These are phyloP conservation scores for Leishmania braziliensis DNA, from an alignment of 208 protist genomes.

Conservation along the genomic window DNA sequence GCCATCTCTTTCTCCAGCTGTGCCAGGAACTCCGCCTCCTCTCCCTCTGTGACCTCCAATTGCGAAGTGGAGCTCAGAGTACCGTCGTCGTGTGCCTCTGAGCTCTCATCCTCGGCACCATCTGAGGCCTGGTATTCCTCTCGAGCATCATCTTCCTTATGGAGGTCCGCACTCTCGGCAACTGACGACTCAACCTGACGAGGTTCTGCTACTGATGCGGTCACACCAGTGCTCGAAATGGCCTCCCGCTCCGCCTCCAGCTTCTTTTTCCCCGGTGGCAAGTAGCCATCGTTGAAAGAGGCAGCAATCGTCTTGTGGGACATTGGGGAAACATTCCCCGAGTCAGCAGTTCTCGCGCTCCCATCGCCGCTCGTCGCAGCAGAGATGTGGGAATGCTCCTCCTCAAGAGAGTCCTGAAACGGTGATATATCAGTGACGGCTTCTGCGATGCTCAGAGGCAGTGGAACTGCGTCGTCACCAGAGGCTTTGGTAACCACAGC, in stretches of 20 bases:
- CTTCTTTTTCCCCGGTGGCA: not conserved
- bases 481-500: not conserved
- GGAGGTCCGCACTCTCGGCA: not conserved
- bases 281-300: not conserved
- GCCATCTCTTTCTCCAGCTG: constrained; percentile 26
- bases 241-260: not conserved
- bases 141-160: not conserved
- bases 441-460: not conserved
- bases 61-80: constrained; percentile 11
- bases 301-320: not conserved
- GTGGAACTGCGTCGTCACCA: not conserved
- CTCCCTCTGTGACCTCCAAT: constrained; percentile 19
- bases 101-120: not conserved
- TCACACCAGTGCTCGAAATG: not conserved
- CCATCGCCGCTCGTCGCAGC: constrained; percentile 7
- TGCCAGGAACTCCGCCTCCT: constrained; percentile 27
- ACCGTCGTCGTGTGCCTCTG: not conserved
- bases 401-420: not conserved
- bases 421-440: not conserved
- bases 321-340: not conserved
- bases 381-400: not conserved
- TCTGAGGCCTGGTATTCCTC: not conserved
- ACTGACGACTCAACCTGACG: not conserved
- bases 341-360: not conserved
- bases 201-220: not conserved